Evolutionary conservation across 164 flowering plant genomes (phyloP), one percentile per base, ranked within the genome.

Genomic region (Kalanchoe fedtschenkoi): DNA sequence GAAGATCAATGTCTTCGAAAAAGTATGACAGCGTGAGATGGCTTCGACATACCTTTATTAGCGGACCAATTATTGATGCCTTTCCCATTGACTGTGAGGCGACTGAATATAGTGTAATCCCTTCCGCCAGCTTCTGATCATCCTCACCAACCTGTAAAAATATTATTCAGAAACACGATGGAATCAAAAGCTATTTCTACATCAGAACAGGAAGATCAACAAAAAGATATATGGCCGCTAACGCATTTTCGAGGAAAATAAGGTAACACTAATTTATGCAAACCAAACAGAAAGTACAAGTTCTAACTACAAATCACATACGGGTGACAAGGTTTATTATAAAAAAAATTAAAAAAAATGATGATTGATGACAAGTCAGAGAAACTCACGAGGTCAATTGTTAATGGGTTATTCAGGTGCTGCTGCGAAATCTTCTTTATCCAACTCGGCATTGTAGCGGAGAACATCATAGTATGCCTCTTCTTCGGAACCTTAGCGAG

Each of bases 81-180:
- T 83, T 92, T 58, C 72, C 78, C 63, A 77, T 74, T 58, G 46
- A 62, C n/a, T 85, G 85, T 33, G 93, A 66, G 39, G 65, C 73
- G 71, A 88, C 74, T 19, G 95, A 81, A 71, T 74, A 86, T 22
- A 92, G 69, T 21, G 93, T 62, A 68, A 92, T 89, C 57, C 98
- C 98, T 30, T 89, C 98, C 0, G 98, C 91, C 67, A 92, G 72
- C 65, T 92, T 92, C 75, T 89, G 89, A 70, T 84, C 86, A 70
- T 85, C 78, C 61, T 92, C 95, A 64, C 98, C 98, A 60, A 92
- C 98, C 98, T 92, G 63, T 6, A 22, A 26, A 51, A 2, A 11
- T n/a, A 51, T 22, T 47, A 51, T 9, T 26, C 56, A 51, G 17
- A 51, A 22, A 26, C 16, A 47, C 10, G 24, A 22, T 29, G n/a